A percentile compares a stretch with the other conserved stretches of the same genome.
Evolutionary conservation across 768 basidiomycete genomes (phyloP).

Genomic region (Tricholoma flavovirens): DNA sequence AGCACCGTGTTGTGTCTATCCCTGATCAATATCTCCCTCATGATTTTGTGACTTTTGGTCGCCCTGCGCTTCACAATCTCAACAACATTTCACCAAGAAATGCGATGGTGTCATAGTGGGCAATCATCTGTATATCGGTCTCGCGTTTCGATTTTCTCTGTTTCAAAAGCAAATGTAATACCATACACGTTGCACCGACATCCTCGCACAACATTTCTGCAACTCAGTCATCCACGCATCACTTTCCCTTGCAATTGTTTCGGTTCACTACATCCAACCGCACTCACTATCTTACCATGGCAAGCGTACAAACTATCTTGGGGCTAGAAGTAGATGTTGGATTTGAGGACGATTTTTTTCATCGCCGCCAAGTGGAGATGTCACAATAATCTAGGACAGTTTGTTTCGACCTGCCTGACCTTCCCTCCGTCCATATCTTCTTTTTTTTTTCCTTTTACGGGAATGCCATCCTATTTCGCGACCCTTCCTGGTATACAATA

Average conservation of each 20-base stretch:
- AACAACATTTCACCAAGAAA: conserved; percentile 64
- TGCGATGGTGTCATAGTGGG: conserved; percentile 53
- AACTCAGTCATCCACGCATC: conserved; percentile 64
- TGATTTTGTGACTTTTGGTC: conserved; percentile 75
- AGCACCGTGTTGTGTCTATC: conserved; percentile 58
- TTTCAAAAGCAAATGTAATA: conserved; percentile 79
- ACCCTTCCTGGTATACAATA: conserved; percentile 35
- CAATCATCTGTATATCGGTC: conserved; percentile 29
- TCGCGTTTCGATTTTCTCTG: conserved; percentile 37
- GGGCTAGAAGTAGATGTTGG: conserved; percentile 24
- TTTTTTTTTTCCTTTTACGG: conserved; percentile 21
- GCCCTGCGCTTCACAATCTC: conserved; percentile 71
- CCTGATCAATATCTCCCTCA: conserved; percentile 78
- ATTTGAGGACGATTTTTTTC: conserved; percentile 20
- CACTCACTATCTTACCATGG: conserved; percentile 42
- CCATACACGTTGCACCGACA: conserved; percentile 60
- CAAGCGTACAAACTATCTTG: conserved; percentile 45
- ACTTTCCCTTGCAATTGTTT: conserved; percentile 64
- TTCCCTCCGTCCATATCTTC: conserved; percentile 22
- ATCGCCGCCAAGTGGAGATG: conserved; percentile 8
- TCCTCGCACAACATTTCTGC: conserved; percentile 56
- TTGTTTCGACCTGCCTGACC: conserved; percentile 29
- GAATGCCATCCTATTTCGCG: conserved; percentile 20
- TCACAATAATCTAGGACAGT: conserved; percentile 23
- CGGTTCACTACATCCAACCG: conserved; percentile 31